phyloP scores from a whole-genome alignment of 2,329 filamentous ascomycete genomes.

The Talaromyces marneffei region DNA sequence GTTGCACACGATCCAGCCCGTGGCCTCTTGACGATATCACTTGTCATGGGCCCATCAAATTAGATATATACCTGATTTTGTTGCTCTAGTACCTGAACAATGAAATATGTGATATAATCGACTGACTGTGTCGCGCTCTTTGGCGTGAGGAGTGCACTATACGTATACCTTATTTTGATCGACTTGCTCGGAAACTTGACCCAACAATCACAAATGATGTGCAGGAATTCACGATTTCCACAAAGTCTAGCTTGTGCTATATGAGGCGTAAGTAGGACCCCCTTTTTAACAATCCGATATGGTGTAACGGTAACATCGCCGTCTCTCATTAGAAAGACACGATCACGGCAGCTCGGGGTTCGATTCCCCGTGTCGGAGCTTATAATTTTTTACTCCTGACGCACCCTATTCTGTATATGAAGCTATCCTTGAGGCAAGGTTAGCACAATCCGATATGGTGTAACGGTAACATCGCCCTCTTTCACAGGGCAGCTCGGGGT shows the following conservation, averaged over 20 bases:
- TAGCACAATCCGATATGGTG: not conserved
- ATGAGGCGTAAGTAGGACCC: too few relatives aligned
- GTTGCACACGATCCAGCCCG: not conserved
- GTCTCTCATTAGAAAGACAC: slow-evolving; percentile 4
- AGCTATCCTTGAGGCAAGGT: not conserved
- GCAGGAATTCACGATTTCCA: too few relatives aligned
- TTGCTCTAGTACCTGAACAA: not conserved
- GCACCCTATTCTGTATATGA: not conserved
- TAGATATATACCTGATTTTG: not conserved
- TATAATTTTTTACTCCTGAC: not conserved
- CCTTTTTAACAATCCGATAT: not conserved
- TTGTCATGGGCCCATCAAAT: not conserved
- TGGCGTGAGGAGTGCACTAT: too few relatives aligned
- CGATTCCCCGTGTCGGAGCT: slow-evolving; percentile 2
- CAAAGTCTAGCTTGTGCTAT: not conserved
- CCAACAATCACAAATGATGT: not conserved
- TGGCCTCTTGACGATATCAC: not conserved
- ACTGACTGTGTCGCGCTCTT: too few relatives aligned
- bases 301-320: slow-evolving; percentile 4
- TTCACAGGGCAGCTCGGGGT: not conserved
- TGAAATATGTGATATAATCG: too few relatives aligned
- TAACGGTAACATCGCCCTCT: not conserved
- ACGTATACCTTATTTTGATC: too few relatives aligned
- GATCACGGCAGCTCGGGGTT: slow-evolving; percentile 3
- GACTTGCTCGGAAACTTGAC: not conserved